A percentile compares a stretch with the other conserved stretches of the same genome.
phyloP scores from a whole-genome alignment of 108 stramenopile genomes.

The Cylindrotheca closterium region DNA sequence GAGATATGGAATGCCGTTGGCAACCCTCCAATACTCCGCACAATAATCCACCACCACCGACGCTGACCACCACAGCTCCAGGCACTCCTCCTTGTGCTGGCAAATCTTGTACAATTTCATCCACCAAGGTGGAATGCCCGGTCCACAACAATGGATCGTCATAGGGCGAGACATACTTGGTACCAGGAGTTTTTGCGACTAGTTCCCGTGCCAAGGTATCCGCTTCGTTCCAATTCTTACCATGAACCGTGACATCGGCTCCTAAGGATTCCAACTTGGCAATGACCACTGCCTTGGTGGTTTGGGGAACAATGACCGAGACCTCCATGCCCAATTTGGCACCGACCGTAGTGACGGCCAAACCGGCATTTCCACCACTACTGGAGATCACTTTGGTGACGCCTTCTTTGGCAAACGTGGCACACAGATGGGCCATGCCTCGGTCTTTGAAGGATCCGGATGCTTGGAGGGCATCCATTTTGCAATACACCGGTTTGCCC shows the following conservation, averaged over 20 bases:
- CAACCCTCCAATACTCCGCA: slow-evolving; percentile 85
- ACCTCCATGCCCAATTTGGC: slow-evolving; percentile 56
- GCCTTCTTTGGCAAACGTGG: slow-evolving; percentile 38
- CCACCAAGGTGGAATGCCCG: slow-evolving; percentile 84
- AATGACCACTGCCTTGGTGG: slow-evolving; percentile 83
- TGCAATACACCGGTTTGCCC: slow-evolving; percentile 66
- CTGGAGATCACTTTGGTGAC: slow-evolving; percentile 52
- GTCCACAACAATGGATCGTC: slow-evolving; percentile 90
- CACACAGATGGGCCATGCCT: slow-evolving; percentile 80
- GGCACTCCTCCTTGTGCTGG: neutral
- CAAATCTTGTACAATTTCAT: slow-evolving; percentile 70
- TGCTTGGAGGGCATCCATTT: slow-evolving; percentile 70
- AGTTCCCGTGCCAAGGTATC: slow-evolving; percentile 63
- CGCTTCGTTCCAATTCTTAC: slow-evolving; percentile 90
- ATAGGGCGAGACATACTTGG: slow-evolving; percentile 75
- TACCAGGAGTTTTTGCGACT: slow-evolving; percentile 36
- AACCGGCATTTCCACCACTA: slow-evolving; percentile 79
- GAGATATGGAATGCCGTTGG: slow-evolving; percentile 38
- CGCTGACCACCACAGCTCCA: slow-evolving; percentile 77
- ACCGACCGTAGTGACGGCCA: slow-evolving; percentile 80
- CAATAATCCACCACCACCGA: slow-evolving; percentile 90
- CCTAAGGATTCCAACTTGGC: slow-evolving; percentile 73
- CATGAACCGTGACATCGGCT: slow-evolving; percentile 80
- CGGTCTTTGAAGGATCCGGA: slow-evolving; percentile 79
- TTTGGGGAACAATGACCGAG: slow-evolving; percentile 79